Base-by-base conservation (phyloP, 2,329 filamentous ascomycete species). In the Pyrenophora tritici-repentis region DNA sequence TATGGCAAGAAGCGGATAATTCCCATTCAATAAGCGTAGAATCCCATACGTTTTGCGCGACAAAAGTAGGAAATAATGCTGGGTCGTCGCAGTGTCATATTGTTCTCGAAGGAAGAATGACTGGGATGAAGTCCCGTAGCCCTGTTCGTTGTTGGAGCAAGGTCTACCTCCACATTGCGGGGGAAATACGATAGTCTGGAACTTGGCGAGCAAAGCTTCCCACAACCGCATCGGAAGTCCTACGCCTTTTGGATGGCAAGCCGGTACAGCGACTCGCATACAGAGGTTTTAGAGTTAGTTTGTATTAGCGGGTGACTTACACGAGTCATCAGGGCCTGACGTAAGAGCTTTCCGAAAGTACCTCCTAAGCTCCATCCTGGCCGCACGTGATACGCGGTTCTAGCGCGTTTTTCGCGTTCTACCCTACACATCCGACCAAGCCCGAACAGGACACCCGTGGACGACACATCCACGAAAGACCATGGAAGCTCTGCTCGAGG, bases 401-500 rank as follows among this genome's bases (percentile, higher is more conserved):
- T 51, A 51, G 48, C 48, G 48, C 43, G 48, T 51, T 24, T 47
- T 41, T 38, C n/a, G 26, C 34, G 17, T 26, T 20, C 16, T 34
- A 22, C 36, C 26, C 16, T 20, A 12, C 26, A 35, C 17, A 35
- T 14, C 42, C 20, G 6, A 39, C 40, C 36, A 41, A 20, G 34
- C 35, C 32, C 45, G 17, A 39, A 59, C 57, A 56, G 44, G 54
- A 59, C 47, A 46, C n/a, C n/a, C n/a, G n/a, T n/a, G n/a, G n/a
- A n/a, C 44, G 22, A 46, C 31, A 26, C 34, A 54, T 40, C 42
- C 42, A 41, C 42, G 29, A 20, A 44, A 47, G 43, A 48, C 53
- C 41, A 84, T 84, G 79, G 79, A 81, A 59, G 67, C 73, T 45
- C 76, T 88, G 36, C 77, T 89, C 29, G 71, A 78, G 47, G 85